These are phyloP conservation scores for Fagopyrum homotropicum DNA, from an alignment of 148 eudicot genomes.

Conservation along the genomic window DNA sequence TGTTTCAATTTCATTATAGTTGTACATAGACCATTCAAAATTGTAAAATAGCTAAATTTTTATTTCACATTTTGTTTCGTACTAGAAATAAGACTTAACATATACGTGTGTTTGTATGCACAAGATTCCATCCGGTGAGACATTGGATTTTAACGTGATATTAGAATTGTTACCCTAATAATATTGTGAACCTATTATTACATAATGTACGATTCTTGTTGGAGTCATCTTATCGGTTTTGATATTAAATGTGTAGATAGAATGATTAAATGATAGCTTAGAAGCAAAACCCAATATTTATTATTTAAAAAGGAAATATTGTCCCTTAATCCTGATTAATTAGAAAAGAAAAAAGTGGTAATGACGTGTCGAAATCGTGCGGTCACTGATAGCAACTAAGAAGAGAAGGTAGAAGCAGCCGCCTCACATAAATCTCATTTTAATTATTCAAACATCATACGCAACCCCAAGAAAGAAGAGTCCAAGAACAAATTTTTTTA, in stretches of 20 bases:
- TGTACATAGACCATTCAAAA: too few species aligned
- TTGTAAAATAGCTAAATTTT: too few species aligned
- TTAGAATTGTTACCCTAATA: too few species aligned
- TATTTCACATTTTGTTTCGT: too few species aligned
- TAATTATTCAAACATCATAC: neutral
- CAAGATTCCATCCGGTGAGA: too few species aligned
- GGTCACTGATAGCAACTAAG: neutral
- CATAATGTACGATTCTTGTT: neutral
- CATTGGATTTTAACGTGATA: too few species aligned
- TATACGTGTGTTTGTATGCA: too few species aligned
- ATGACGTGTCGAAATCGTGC: constrained; percentile 3
- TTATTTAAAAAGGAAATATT: neutral
- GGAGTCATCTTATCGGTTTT: neutral
- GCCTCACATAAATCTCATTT: constrained; percentile 4
- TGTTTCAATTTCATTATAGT: too few species aligned
- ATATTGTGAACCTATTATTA: too few species aligned
- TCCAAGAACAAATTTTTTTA: neutral
- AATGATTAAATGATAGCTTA: neutral
- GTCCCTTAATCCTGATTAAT: constrained; percentile 3
- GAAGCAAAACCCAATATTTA: neutral
- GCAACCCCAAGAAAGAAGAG: neutral
- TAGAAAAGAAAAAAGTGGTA: neutral
- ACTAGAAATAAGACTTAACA: too few species aligned
- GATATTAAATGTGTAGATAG: neutral
- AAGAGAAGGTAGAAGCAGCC: neutral